phyloP scores from a whole-genome alignment of 192 early-diverging fungal species.

The Coemansia sp. region DNA sequence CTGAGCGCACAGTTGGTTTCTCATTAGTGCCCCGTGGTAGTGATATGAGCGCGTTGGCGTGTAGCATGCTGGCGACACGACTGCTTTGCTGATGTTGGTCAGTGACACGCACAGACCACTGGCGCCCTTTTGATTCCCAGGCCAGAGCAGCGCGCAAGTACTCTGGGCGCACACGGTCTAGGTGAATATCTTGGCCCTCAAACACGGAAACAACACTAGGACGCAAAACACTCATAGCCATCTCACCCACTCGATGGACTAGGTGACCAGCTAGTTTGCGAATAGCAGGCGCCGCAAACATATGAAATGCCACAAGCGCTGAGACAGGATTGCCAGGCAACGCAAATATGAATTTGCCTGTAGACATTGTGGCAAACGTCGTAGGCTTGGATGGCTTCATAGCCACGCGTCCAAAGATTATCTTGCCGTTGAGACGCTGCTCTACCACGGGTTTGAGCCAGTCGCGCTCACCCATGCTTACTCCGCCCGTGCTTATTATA shows the following conservation, averaged over 20 bases:
- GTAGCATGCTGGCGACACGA: constrained; percentile 74
- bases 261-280: constrained; percentile 76
- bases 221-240: constrained; percentile 59
- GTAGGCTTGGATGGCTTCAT: constrained; percentile 98
- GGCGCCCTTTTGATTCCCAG: constrained; percentile 20
- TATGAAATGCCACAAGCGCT: constrained; percentile 82
- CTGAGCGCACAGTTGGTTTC: constrained; percentile 8
- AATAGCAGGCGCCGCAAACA: constrained; percentile 89
- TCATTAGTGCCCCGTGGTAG: constrained; percentile 62
- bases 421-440: constrained; percentile 71
- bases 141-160: constrained; percentile 31
- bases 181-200: constrained; percentile 62
- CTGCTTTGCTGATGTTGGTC: constrained; percentile 83
- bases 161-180: constrained; percentile 46
- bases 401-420: constrained; percentile 88
- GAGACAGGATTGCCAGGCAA: constrained; percentile 97
- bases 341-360: constrained; percentile 70
- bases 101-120: constrained; percentile 58
- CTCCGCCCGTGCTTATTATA: constrained; percentile 91
- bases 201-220: constrained; percentile 71
- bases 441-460: constrained; percentile 87
- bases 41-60: constrained; percentile 79
- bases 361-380: constrained; percentile 82
- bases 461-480: constrained; percentile 98
- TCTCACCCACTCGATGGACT: not conserved